Evolutionary conservation across 106 monocot species (phyloP), one percentile per base, ranked within the genome.

Genomic region (Dendrobium huoshanense): DNA sequence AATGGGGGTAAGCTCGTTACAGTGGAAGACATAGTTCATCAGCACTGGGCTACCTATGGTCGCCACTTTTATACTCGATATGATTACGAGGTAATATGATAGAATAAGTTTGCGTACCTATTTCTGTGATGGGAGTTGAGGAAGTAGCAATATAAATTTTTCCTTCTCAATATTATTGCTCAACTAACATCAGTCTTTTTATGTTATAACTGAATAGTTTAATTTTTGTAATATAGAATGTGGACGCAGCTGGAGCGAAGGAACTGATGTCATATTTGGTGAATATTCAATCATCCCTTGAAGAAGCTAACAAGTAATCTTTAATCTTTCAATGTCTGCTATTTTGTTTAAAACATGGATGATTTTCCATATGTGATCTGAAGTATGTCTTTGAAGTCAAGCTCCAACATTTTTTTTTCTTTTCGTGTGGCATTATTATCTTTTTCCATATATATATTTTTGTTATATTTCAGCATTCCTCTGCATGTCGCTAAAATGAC

Each of bases 51-150:
- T 49, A 87, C 92, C 54, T 95, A 98, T 87, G 98, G 98, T 81
- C 98, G 98, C 56, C 98, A 98, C 48, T 98, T 91, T 77, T 98
- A 98, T 47, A 98, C 98, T 55, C 92, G 98, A 72, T 98, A 98
- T 85, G 98, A 98, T 84, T 98, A 98, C 81, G 98, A 98, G 85
- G 98, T 94, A 87, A 77, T 75, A 65, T 25, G 76, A 55, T 65
- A 15, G 8, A 47, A 72, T 72, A 9, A 33, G 41, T 67, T 72
- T 54, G 1, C 33, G 2, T 55, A 7, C 20, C 8, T 44, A 18
- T 75, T 44, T 72, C 40, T 72, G 24, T 33, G 67, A 27, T 27
- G 41, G 72, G 72, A 40, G 17, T 1, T 17, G 41, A 40, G 72
- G 67, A 27, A 8, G 67, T 67, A 24, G 11, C 9, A 67, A 19